Conservation (phyloP, 106 monocot genomes). For the Posidonia australis region DNA sequence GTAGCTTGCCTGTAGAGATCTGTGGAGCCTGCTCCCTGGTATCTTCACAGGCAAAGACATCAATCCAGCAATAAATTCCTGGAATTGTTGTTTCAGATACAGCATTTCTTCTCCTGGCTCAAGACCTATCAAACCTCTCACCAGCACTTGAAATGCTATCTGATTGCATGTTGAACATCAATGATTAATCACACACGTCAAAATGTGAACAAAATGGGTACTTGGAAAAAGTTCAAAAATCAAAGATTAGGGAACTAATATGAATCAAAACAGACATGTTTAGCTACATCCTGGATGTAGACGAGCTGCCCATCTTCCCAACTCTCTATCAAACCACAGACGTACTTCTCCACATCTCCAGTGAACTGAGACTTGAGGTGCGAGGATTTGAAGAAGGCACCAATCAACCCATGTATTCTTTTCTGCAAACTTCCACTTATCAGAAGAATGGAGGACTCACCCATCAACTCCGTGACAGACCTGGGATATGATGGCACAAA, state of each 20-base stretch:
- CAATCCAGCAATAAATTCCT: slow-evolving; percentile 81
- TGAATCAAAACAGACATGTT: slow-evolving; percentile 38
- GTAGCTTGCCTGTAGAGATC: slow-evolving; percentile 57
- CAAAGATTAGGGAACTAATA: not conserved
- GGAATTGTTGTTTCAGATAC: slow-evolving; percentile 59
- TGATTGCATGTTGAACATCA: slow-evolving; percentile 1
- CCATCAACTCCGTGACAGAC: slow-evolving; percentile 80
- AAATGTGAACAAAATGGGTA: too few species aligned
- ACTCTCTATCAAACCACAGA: slow-evolving; percentile 22
- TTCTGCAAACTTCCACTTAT: slow-evolving; percentile 63
- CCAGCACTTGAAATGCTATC: slow-evolving; percentile 86
- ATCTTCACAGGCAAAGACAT: slow-evolving; percentile 84
- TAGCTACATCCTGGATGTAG: slow-evolving; percentile 63
- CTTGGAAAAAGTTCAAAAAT: too few species aligned
- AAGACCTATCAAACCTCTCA: slow-evolving; percentile 70
- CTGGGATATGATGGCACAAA: slow-evolving; percentile 90
- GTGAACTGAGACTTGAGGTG: slow-evolving; percentile 58
- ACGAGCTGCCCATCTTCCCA: slow-evolving; percentile 53
- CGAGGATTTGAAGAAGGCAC: slow-evolving; percentile 71
- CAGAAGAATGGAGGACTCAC: slow-evolving; percentile 72
- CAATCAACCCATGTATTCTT: slow-evolving; percentile 76
- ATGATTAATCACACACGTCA: not conserved
- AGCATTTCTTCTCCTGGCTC: slow-evolving; percentile 65
- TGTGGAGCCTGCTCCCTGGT: slow-evolving; percentile 62
- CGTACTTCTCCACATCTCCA: slow-evolving; percentile 41